A percentile compares a stretch with the other conserved stretches of the same genome.
These are phyloP conservation scores for Sarocladium kiliense DNA, from an alignment of 2,329 filamentous ascomycete species.

Conservation along the genomic window DNA sequence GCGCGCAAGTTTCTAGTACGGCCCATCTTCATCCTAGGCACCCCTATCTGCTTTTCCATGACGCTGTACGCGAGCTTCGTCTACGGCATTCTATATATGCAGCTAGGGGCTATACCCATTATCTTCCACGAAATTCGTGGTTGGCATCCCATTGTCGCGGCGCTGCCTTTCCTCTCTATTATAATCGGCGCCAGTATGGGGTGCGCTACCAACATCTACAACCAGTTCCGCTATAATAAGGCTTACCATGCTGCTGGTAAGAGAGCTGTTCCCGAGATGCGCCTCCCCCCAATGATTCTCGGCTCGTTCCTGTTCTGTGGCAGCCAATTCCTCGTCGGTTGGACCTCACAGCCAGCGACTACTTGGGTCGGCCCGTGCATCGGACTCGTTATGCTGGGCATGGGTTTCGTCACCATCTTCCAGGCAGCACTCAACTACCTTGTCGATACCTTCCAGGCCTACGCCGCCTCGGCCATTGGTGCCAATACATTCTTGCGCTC, in stretches of 20 bases:
- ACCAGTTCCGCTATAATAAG: neutral
- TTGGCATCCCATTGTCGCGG: neutral
- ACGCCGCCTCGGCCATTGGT: constrained; percentile 49
- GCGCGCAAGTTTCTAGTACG: constrained; percentile 37
- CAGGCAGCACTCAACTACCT: constrained; percentile 40
- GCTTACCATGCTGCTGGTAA: neutral
- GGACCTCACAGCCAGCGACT: too few relatives aligned
- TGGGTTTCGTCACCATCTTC: neutral
- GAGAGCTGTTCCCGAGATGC: neutral
- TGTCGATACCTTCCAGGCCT: constrained; percentile 50
- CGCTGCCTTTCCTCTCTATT: neutral
- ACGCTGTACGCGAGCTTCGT: constrained; percentile 38
- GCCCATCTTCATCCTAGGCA: constrained; percentile 40
- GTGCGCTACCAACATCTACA: neutral
- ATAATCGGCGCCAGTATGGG: neutral
- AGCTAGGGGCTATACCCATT: neutral
- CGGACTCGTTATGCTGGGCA: neutral
- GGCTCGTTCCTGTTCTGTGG: constrained; percentile 47
- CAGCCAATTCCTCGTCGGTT: constrained; percentile 55
- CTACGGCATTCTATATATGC: constrained; percentile 23
- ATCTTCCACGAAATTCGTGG: neutral
- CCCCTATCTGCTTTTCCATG: constrained; percentile 36
- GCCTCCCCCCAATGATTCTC: constrained; percentile 41
- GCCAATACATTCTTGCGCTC: constrained; percentile 56
- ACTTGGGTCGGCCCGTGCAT: too few relatives aligned